These are phyloP conservation scores for Oemleria cerasiformis DNA, from an alignment of 306 rosid genomes.

Conservation along the genomic window DNA sequence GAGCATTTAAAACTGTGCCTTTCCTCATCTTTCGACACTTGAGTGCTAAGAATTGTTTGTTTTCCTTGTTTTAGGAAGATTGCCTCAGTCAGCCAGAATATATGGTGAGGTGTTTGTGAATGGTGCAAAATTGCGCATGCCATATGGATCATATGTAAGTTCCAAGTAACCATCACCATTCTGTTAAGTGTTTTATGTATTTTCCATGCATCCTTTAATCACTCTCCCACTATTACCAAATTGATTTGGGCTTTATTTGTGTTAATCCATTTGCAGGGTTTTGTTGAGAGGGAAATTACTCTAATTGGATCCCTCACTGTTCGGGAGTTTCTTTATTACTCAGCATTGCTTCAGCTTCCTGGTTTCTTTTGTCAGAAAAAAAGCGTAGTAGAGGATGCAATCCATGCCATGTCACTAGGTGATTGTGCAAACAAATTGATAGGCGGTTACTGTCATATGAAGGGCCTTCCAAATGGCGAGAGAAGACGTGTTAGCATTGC, in stretches of 20 bases:
- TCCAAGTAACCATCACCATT: not conserved
- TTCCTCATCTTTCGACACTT: slow-evolving; percentile 21
- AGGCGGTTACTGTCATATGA: slow-evolving; percentile 95
- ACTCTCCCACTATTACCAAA: not conserved
- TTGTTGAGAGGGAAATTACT: slow-evolving; percentile 83
- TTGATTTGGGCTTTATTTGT: not conserved
- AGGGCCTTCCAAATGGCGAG: slow-evolving; percentile 94
- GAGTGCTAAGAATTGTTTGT: slow-evolving; percentile 28
- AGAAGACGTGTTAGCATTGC: slow-evolving; percentile 93
- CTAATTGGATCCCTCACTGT: slow-evolving; percentile 96
- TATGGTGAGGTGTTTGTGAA: slow-evolving; percentile 93
- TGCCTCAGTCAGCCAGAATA: slow-evolving; percentile 72
- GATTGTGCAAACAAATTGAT: slow-evolving; percentile 91
- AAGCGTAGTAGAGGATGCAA: slow-evolving; percentile 94
- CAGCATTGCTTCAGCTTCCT: slow-evolving; percentile 91
- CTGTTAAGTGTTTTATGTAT: not conserved
- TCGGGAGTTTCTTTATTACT: slow-evolving; percentile 85
- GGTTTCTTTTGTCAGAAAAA: slow-evolving; percentile 95
- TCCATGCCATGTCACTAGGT: slow-evolving; percentile 84
- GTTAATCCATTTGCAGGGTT: slow-evolving; percentile 61
- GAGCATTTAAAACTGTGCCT: slow-evolving; percentile 17
- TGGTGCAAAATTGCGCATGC: slow-evolving; percentile 62
- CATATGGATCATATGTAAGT: slow-evolving; percentile 94
- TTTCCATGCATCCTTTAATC: not conserved
- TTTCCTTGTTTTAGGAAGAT: slow-evolving; percentile 59